Conservation (phyloP, 352 stramenopile genomes). For the Globisporangium echinulatum region DNA sequence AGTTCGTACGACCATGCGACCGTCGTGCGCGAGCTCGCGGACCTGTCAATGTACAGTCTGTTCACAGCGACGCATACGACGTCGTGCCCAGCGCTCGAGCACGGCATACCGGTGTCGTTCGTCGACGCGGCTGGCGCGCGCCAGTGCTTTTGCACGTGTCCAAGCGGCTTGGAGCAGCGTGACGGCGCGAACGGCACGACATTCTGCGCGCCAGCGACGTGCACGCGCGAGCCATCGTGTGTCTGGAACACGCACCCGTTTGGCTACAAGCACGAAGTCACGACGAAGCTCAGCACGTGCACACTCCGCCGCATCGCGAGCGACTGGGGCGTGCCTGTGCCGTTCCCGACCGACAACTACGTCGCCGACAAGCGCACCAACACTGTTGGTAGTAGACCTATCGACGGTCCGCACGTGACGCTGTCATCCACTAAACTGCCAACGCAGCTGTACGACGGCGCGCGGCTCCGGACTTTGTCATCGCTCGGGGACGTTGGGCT, state of each 20-base stretch:
- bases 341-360: constrained; percentile 57
- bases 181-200: constrained; percentile 15
- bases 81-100: constrained; percentile 25
- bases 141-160: constrained; percentile 57
- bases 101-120: constrained; percentile 43
- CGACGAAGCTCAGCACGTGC: constrained; percentile 1
- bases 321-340: constrained; percentile 30
- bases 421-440: constrained; percentile 2
- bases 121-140: constrained; percentile 20
- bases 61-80: constrained; percentile 35
- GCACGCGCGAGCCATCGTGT: constrained; percentile 25
- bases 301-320: constrained; percentile 20
- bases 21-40: constrained; percentile 22
- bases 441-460: constrained; percentile 9
- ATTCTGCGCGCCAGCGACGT: constrained; percentile 20
- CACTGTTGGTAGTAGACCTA: not conserved
- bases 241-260: constrained; percentile 31
- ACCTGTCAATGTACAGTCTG: constrained; percentile 61
- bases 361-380: constrained; percentile 37
- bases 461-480: constrained; percentile 11
- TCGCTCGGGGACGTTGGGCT: constrained; percentile 10
- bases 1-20: constrained; percentile 32
- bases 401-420: not conserved
- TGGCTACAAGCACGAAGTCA: constrained; percentile 36
- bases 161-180: constrained; percentile 23